phyloP scores from a whole-genome alignment of 1,284 basidiomycete species.

The Moesziomyces sp. region DNA sequence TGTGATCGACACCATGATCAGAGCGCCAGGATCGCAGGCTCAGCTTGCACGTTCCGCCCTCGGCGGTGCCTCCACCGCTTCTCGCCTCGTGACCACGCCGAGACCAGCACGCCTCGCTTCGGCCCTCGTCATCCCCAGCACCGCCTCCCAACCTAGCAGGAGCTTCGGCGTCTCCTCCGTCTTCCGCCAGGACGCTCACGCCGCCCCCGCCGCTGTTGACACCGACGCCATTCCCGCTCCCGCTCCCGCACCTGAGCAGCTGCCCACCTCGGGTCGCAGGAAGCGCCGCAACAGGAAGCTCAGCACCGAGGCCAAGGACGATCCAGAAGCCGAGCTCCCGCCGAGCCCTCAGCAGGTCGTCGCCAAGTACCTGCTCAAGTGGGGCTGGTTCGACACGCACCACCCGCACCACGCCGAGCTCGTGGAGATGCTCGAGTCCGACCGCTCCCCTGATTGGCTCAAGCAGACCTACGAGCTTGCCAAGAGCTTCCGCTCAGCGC shows the following conservation, averaged over 20 bases:
- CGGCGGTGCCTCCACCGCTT: constrained; percentile 7
- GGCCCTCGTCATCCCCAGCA: constrained; percentile 7
- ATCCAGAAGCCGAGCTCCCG: background rate
- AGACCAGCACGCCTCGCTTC: constrained; percentile 9
- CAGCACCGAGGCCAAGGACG: constrained; percentile 23
- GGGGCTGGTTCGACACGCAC: constrained; percentile 29
- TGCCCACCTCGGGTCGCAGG: constrained; percentile 17
- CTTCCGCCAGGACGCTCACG: constrained; percentile 6
- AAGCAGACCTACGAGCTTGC: constrained; percentile 19
- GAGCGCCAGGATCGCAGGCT: constrained; percentile 19
- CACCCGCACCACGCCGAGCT: constrained; percentile 1
- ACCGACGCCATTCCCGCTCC: background rate
- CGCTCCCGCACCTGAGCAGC: background rate
- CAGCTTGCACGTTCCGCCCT: constrained; percentile 28
- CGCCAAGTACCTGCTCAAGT: constrained; percentile 22
- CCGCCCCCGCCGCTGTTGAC: constrained; percentile 1
- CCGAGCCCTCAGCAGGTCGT: too few relatives aligned
- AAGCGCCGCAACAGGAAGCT: constrained; percentile 6
- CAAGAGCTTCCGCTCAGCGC: constrained; percentile 43
- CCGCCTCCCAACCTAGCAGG: constrained; percentile 12
- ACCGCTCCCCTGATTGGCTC: constrained; percentile 23
- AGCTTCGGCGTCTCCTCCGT: constrained; percentile 11
- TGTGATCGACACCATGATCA: constrained; percentile 21
- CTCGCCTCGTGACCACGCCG: constrained; percentile 1
- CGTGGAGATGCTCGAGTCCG: background rate